Evolutionary conservation across 495 filamentous ascomycete genomes (phyloP).

Genomic region (Aspergillus biplanus): DNA sequence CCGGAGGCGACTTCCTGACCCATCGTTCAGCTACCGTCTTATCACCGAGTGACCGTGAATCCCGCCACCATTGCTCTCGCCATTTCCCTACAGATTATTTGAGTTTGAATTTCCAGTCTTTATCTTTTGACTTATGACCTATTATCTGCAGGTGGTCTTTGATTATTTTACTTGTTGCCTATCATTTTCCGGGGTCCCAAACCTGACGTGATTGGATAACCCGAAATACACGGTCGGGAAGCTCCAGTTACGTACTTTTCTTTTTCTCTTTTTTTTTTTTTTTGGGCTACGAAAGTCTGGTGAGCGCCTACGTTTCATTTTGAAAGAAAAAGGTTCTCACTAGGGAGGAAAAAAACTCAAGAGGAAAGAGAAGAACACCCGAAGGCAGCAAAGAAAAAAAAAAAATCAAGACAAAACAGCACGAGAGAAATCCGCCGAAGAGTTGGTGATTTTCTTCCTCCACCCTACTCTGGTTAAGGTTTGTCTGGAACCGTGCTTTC

Average conservation of each 20-base stretch:
- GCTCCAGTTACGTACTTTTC: conserved; percentile 10
- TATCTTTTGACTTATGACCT: conserved; percentile 1
- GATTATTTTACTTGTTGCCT: conserved; percentile 13
- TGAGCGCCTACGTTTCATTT: not conserved
- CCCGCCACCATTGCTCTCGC: conserved; percentile 21
- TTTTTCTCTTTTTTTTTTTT: conserved; percentile 11
- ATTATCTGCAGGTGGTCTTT: conserved; percentile 6
- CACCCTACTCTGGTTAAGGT: conserved; percentile 36
- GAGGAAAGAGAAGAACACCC: conserved; percentile 5
- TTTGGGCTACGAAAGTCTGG: conserved; percentile 15
- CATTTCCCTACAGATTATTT: conserved; percentile 13
- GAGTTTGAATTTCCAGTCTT: conserved; percentile 13
- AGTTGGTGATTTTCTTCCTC: conserved; percentile 20
- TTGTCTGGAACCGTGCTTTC: conserved; percentile 39
- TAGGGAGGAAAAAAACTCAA: conserved; percentile 14
- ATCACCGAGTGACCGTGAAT: conserved; percentile 27
- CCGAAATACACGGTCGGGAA: conserved; percentile 21
- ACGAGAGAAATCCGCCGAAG: conserved; percentile 4
- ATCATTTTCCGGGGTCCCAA: conserved; percentile 13
- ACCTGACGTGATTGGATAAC: conserved; percentile 13
- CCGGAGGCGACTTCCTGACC: conserved; percentile 29
- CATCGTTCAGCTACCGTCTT: conserved; percentile 35
- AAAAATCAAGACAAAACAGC: conserved; percentile 15
- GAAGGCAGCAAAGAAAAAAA: conserved; percentile 6
- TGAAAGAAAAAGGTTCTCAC: conserved; percentile 6